Base-by-base conservation (phyloP, 192 early-diverging fungal genomes). In the Backusella psychrophila region DNA sequence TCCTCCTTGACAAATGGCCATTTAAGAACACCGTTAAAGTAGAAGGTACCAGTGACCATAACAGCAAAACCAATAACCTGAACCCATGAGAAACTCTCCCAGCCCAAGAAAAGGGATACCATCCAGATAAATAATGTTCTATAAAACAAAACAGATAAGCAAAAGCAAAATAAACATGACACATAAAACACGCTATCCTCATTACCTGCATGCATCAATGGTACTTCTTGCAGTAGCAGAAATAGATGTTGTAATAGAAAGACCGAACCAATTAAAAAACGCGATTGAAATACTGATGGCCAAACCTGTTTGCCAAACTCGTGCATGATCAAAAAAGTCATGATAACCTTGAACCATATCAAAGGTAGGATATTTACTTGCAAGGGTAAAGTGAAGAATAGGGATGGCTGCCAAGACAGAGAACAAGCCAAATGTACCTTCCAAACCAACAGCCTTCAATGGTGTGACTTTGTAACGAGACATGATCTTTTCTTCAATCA, bases 251-350 rank as follows among this genome's bases (percentile, higher is more conserved):
- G 97, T 99, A 31, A 99, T 95, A 3, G 90, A 91, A 29, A 99
- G 88, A 6, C 97, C 97, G 81, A 95, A 97, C 87, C 92, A 97
- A 84, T 99, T 98, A 89, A 97, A 98, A 53, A 93, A 92, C n/a
- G 95, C 94, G 78, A 98, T 98, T 1, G 92, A 94, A 73, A 95
- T 90, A 81, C 93, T 91, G 79, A 96, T 95, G 34, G 91, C 91
- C 52, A 98, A 89, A 36, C 87, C 89, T 17, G 91, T 86, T 56
- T 87, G 80, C 93, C 93, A 94, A 21, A 94, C 87, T 12, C 82
- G 79, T 7, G 88, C 85, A 69, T 89, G 84, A 59, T 81, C 80
- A 59, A 87, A 77, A 67, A 96, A 88, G 80, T 97, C 91, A 34
- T 89, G 81, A 76, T 83, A 95, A 66, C 94, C 95, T 11, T 81